Evolutionary conservation across 352 stramenopile genomes (phyloP).

Genomic region (Globisporangium apiculatum): DNA sequence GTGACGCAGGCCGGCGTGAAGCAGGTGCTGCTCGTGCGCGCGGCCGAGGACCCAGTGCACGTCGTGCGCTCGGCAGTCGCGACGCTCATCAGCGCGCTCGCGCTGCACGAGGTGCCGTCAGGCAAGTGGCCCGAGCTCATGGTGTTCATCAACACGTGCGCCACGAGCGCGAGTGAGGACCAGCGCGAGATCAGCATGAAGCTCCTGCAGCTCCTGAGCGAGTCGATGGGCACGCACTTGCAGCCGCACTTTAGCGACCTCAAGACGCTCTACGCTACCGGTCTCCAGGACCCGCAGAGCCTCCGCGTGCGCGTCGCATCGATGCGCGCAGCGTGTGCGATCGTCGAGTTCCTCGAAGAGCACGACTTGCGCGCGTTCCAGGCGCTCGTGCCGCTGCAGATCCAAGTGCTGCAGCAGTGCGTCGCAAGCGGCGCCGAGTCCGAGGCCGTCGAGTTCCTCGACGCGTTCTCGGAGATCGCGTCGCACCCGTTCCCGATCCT

Average conservation of each 20-base stretch:
- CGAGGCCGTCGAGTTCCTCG: conserved; percentile 83
- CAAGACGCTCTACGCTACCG: conserved; percentile 67
- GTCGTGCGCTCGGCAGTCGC: conserved; percentile 85
- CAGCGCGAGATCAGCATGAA: conserved; percentile 92
- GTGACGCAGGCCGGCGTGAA: conserved; percentile 78
- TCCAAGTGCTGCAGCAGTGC: conserved; percentile 82
- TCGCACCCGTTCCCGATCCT: conserved; percentile 82
- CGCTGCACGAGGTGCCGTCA: conserved; percentile 64
- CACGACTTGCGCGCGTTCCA: conserved; percentile 64
- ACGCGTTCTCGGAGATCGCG: conserved; percentile 82
- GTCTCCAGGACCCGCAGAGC: conserved; percentile 71
- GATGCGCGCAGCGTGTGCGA: conserved; percentile 71
- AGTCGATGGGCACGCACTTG: conserved; percentile 86
- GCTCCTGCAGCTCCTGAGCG: conserved; percentile 90
- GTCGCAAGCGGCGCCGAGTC: conserved; percentile 64
- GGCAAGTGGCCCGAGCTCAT: conserved; percentile 92
- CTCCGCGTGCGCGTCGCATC: conserved; percentile 77
- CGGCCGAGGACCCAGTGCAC: conserved; percentile 82
- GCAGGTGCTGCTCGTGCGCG: conserved; percentile 77
- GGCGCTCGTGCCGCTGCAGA: conserved; percentile 74
- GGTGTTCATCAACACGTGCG: conserved; percentile 90
- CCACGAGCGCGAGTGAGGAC: conserved; percentile 67
- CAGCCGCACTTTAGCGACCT: conserved; percentile 80
- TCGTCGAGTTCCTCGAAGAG: conserved; percentile 81
- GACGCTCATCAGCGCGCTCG: conserved; percentile 73